Base-by-base conservation (phyloP, 2,329 filamentous ascomycete genomes). In the Pleoardoris graminearum region DNA sequence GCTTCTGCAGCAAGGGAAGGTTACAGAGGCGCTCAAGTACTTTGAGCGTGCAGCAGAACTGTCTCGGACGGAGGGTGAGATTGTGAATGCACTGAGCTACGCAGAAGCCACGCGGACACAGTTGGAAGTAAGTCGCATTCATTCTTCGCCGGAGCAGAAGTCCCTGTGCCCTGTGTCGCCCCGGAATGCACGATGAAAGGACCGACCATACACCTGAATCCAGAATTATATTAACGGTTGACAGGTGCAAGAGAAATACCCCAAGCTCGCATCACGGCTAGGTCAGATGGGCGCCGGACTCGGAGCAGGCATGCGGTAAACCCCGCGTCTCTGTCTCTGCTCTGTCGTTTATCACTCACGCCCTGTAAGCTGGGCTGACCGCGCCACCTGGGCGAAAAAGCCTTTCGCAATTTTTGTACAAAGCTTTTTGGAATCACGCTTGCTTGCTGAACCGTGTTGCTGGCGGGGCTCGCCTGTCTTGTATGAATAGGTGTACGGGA, bases 11-110 rank as follows among this genome's bases (percentile, higher is more conserved):
- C 94, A 97, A 80, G 94, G 94, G 75, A 97, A 97, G 79, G 93
- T 99, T 53, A 89, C 88, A 30, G 90, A 97, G 58, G 94, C 94
- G 0, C 85, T 99, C 61, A 91, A 89, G 76, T 97, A 97, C 80
- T 99, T 99, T 72, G 92, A 97, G 81, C 88, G 91, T 55, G 94
- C 94, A 1, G 94, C 93, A 23, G 92, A 97, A 77, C 85, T 99
- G 48, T 92, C 91, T 41, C 83, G 94, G 65, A 99, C 94, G 29
- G 93, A 97, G 68, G 90, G 89, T 54, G 94, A 99, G 79, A 92
- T 97, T 58, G 86, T 97, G 62, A 97, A 97, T 69, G 94, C 94
- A 6, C 82, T 99, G 16, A 96, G 91, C 17, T 99, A 99, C 71
- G 94, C 94, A 25, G 94, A 99, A 77, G 94, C 94, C 17, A 97